Evolutionary conservation across 2,329 filamentous ascomycete species (phyloP).

Genomic region (Aspergillus neotritici): DNA sequence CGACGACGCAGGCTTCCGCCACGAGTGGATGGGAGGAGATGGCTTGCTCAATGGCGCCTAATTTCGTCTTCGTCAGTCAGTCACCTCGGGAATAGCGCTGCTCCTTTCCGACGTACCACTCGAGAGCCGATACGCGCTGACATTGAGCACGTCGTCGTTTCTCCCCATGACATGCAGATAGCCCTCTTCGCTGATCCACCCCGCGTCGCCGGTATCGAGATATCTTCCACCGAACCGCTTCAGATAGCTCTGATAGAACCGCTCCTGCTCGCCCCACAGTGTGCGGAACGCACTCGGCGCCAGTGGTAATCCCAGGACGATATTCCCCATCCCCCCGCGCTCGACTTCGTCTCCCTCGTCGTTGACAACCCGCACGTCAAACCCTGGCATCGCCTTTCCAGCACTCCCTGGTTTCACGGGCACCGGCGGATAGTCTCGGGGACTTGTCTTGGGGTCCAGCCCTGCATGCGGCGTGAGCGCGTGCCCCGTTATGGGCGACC

Average conservation of each 20-base stretch:
- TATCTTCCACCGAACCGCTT: background rate
- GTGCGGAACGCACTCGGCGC: conserved; percentile 86
- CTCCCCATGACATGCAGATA: conserved; percentile 50
- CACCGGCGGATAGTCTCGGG: conserved; percentile 56
- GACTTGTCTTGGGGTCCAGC: background rate
- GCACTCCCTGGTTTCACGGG: conserved; percentile 96
- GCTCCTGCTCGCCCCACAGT: conserved; percentile 91
- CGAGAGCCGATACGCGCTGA: conserved; percentile 84
- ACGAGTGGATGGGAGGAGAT: conserved; percentile 41
- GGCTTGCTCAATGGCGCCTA: conserved; percentile 3
- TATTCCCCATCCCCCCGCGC: conserved; percentile 85
- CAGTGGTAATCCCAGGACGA: conserved; percentile 93
- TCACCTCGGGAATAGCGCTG: background rate
- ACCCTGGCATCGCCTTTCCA: conserved; percentile 56
- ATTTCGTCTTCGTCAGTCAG: background rate
- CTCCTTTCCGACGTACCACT: conserved; percentile 33
- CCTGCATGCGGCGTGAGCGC: background rate
- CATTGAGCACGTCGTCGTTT: conserved; percentile 94
- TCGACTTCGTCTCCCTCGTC: conserved; percentile 35
- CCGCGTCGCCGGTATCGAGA: conserved; percentile 3
- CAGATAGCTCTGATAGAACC: conserved; percentile 90
- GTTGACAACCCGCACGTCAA: background rate
- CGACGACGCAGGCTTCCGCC: conserved; percentile 87
- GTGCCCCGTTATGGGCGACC: background rate
- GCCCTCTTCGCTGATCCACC: conserved; percentile 1